A percentile compares a stretch with the other conserved stretches of the same genome.
Evolutionary conservation across 73 alveolate genomes (phyloP).

Genomic region (Paraurostyla sp.): DNA sequence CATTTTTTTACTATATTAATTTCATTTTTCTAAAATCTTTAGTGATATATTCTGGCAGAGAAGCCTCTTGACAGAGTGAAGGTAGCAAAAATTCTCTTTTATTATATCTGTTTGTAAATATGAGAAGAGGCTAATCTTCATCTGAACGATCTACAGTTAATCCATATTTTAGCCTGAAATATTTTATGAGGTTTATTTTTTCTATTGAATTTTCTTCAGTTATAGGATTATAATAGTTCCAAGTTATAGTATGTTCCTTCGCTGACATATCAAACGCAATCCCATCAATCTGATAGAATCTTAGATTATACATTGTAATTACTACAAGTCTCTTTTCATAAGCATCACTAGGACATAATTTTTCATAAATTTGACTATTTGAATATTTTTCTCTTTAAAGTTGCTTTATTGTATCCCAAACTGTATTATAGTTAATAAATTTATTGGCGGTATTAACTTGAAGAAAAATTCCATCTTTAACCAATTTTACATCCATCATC

Average conservation of each 20-base stretch:
- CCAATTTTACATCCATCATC: not conserved
- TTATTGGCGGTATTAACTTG: not conserved
- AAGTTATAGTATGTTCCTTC: no score
- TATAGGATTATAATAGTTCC: not conserved
- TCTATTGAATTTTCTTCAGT: not conserved
- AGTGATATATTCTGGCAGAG: conserved; percentile 85
- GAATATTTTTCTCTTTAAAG: not conserved
- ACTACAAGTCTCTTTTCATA: not conserved
- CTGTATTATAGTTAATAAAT: not conserved
- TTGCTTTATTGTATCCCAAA: not conserved
- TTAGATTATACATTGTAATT: no score
- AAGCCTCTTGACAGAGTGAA: conserved; percentile 89
- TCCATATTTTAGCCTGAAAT: not conserved
- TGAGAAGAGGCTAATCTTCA: conserved; percentile 30
- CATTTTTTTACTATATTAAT: not conserved
- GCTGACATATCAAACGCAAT: no score
- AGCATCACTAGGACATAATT: no score
- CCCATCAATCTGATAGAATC: no score
- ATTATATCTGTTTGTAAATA: conserved; percentile 46
- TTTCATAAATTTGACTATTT: not conserved
- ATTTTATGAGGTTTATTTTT: not conserved
- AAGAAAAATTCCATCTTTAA: not conserved
- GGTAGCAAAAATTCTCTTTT: no score
- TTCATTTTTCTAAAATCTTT: not conserved
- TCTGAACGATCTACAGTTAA: conserved; percentile 42